phyloP scores from a whole-genome alignment of 805 yeast species.

The Sugiyamaella lignohabitans region DNA sequence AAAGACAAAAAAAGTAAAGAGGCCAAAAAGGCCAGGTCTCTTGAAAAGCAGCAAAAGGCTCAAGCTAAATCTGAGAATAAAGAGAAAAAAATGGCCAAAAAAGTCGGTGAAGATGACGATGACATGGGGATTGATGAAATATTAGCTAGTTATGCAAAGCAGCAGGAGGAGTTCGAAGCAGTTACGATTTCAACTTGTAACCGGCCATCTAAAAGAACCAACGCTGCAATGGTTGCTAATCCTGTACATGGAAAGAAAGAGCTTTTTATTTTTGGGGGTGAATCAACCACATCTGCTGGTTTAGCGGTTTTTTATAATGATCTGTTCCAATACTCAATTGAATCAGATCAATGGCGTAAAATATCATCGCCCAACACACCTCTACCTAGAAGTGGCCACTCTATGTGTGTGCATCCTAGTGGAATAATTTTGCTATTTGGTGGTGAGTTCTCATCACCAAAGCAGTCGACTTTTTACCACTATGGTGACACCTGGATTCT shows the following conservation, averaged over 20 bases:
- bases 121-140: conserved; percentile 83
- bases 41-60: conserved; percentile 74
- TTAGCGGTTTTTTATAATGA: conserved; percentile 75
- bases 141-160: conserved; percentile 65
- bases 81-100: conserved; percentile 66
- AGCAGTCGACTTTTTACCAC: conserved; percentile 91
- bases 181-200: conserved; percentile 52
- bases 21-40: conserved; percentile 82
- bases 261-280: conserved; percentile 87
- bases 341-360: conserved; percentile 74
- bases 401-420: conserved; percentile 87
- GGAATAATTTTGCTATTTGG: conserved; percentile 86
- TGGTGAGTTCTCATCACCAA: conserved; percentile 95
- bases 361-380: conserved; percentile 81
- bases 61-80: conserved; percentile 66
- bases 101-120: conserved; percentile 75
- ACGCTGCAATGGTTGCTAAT: conserved; percentile 66
- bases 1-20: conserved; percentile 79
- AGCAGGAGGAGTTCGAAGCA: conserved; percentile 74
- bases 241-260: conserved; percentile 75
- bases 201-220: conserved; percentile 64
- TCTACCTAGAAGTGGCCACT: conserved; percentile 86
- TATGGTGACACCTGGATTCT: conserved; percentile 95
- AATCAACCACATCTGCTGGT: conserved; percentile 42
- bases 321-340: conserved; percentile 62